These are phyloP conservation scores for Solanum peruvianum DNA, from an alignment of 257 asterid species.

Conservation along the genomic window DNA sequence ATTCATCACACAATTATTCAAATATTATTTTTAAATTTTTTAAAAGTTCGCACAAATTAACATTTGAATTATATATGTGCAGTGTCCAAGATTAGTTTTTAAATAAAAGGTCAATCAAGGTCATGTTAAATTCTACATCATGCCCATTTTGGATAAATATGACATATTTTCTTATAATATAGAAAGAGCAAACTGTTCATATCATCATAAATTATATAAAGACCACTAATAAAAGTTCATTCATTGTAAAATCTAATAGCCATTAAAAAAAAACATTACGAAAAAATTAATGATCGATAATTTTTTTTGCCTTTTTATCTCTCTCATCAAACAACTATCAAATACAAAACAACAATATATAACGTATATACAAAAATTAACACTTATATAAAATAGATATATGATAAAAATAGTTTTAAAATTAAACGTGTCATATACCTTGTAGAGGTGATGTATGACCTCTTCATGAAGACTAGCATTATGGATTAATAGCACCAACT, in stretches of 20 bases:
- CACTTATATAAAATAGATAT: too few species aligned
- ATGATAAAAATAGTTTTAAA: too few species aligned
- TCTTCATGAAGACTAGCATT: background rate
- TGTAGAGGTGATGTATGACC: background rate
- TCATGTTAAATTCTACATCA: background rate
- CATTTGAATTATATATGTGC: background rate
- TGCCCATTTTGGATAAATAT: background rate
- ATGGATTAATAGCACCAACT: background rate
- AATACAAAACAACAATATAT: too few species aligned
- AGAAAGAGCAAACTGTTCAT: background rate
- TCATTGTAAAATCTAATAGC: background rate
- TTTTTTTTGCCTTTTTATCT: background rate
- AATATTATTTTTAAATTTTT: too few species aligned
- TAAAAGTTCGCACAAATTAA: too few species aligned
- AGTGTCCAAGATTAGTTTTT: background rate
- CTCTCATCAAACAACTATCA: background rate
- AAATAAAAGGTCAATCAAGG: background rate
- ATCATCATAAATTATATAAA: too few species aligned
- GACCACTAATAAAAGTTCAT: background rate
- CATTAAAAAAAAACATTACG: background rate
- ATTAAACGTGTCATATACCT: background rate
- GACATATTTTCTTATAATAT: background rate
- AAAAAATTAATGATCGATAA: background rate
- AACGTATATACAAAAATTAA: too few species aligned
- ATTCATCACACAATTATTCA: too few species aligned